These are phyloP conservation scores for Shiraia bambusicola DNA, from an alignment of 2,329 filamentous ascomycete genomes.

Conservation along the genomic window DNA sequence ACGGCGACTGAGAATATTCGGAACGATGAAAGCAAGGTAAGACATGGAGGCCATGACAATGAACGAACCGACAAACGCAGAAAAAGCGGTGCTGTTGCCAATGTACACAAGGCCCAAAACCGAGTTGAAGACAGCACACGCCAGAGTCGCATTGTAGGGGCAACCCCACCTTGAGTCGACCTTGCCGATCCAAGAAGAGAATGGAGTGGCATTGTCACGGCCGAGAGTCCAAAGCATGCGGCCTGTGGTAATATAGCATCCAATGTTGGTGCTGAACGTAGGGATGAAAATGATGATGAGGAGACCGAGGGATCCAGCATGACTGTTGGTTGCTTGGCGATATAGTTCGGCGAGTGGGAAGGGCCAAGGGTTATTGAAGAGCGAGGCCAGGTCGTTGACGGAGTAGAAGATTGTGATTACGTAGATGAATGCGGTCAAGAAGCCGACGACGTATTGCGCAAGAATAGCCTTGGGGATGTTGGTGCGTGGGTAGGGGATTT, in stretches of 20 bases:
- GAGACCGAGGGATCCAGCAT: conserved; percentile 46
- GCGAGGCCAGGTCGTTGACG: conserved; percentile 59
- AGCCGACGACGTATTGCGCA: conserved; percentile 42
- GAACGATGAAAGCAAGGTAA: conserved; percentile 64
- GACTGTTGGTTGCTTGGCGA: conserved; percentile 48
- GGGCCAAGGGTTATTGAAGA: conserved; percentile 51
- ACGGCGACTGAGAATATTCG: conserved; percentile 45
- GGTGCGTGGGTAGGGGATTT: conserved; percentile 36
- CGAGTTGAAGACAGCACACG: conserved; percentile 54
- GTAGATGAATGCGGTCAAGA: conserved; percentile 42
- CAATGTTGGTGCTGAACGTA: conserved; percentile 55
- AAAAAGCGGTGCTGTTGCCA: conserved; percentile 66
- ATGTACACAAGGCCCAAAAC: conserved; percentile 66
- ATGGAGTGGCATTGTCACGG: conserved; percentile 60
- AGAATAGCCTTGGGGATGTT: conserved; percentile 47
- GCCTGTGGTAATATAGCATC: conserved; percentile 62
- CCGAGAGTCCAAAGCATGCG: conserved; percentile 65
- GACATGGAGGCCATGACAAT: conserved; percentile 58
- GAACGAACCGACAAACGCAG: conserved; percentile 64
- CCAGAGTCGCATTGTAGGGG: conserved; percentile 59
- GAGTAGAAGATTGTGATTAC: conserved; percentile 54
- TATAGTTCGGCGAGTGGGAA: conserved; percentile 71
- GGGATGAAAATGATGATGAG: conserved; percentile 57
- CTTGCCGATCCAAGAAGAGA: conserved; percentile 49
- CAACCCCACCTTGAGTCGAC: conserved; percentile 52